Base-by-base conservation (phyloP, 2,329 filamentous ascomycete species). In the Passalora sequoiae region DNA sequence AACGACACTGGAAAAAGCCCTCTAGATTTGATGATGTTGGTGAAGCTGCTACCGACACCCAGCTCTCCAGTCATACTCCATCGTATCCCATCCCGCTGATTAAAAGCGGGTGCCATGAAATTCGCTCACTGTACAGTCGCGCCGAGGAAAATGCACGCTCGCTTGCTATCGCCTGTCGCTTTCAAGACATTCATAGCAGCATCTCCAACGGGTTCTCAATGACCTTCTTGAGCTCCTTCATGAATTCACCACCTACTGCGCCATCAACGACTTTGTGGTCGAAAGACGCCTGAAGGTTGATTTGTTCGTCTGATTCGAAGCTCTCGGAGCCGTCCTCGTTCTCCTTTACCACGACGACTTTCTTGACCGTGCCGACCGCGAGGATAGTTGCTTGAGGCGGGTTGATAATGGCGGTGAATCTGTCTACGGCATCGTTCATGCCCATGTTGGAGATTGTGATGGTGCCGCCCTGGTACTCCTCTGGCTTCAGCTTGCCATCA, bases 391-490 rank as follows among this genome's bases (percentile, higher is more conserved):
- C 86, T 75, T 98, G 94, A 41, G 92, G 92, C 56, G 94, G 92
- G 81, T 98, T 98, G 78, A 98, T 95, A 64, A 98, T 86, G 57
- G 92, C 92, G 40, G 92, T 97, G 74, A 98, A 98, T 67, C 89
- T 81, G 72, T 97, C 89, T 52, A 98, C 84, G 38, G 92, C 91
- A 36, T 83, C 65, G 80, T 98, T 98, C 92, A 98, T 98, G 70
- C 92, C 92, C 92, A 98, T 94, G 81, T 98, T 98, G 74, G 87
- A 94, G 72, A 98, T 97, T 69, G 91, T 96, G 73, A 98, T 95
- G 67, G 88, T 94, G 67, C 92, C 92, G 44, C 92, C 92, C 77
- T 96, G 91, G 81, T 94, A 98, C 73, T 98, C 89, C 70, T 98
- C 91, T 36, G 92, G 92, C 84, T 97, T 97, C 61, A 98, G 85